phyloP scores from a whole-genome alignment of 23 red algal genomes.

The Gracilariopsis chorda region DNA sequence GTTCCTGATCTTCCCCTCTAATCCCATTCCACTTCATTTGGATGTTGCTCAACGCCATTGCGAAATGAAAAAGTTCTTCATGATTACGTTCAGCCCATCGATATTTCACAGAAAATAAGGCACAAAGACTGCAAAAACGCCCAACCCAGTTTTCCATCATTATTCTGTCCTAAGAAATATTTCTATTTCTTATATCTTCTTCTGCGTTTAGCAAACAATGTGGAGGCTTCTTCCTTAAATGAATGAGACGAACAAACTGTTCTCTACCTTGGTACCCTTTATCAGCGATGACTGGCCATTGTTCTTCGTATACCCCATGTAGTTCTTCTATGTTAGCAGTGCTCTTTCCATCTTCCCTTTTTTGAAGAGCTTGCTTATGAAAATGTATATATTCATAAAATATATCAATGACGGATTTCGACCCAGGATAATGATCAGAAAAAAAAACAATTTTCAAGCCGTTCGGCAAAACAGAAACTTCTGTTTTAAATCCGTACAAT shows the following conservation, averaged over 20 bases:
- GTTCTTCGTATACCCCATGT: not conserved
- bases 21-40: not conserved
- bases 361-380: not conserved
- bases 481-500: not conserved
- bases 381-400: constrained; percentile 2
- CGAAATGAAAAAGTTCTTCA: not conserved
- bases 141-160: not conserved
- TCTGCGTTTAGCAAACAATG: not conserved
- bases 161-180: not conserved
- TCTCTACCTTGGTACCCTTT: constrained; percentile 5
- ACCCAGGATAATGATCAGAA: not conserved
- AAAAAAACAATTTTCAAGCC: not conserved
- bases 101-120: not conserved
- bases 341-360: not conserved
- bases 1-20: not conserved
- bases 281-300: not conserved
- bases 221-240: not conserved
- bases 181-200: not conserved
- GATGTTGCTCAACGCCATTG: not conserved
- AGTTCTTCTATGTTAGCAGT: not conserved
- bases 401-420: not conserved
- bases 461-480: not conserved
- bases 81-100: not conserved
- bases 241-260: not conserved
- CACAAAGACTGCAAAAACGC: not conserved